Conservation (phyloP, 306 rosid genomes). For the Cucumis hystrix region DNA sequence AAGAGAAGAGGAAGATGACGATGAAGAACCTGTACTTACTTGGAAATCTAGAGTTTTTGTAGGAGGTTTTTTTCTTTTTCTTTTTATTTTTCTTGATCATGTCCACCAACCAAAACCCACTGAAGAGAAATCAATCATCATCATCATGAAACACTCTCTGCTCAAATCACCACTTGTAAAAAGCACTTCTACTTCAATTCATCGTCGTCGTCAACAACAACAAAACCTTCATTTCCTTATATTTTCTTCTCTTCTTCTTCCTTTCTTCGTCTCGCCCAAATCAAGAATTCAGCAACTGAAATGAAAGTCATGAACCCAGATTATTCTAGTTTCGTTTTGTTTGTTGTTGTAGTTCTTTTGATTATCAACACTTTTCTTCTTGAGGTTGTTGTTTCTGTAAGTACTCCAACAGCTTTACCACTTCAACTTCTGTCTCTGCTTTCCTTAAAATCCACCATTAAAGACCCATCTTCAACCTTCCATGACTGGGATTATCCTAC, state of each 20-base stretch:
- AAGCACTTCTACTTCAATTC: slow-evolving; percentile 46
- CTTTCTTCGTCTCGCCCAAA: slow-evolving; percentile 25
- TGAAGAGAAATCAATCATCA: slow-evolving; percentile 26
- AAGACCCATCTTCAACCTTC: slow-evolving; percentile 52
- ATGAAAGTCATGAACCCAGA: slow-evolving; percentile 49
- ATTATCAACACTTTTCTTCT: slow-evolving; percentile 26
- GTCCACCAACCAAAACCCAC: slow-evolving; percentile 78
- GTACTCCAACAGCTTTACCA: slow-evolving; percentile 17
- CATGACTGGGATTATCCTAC: slow-evolving; percentile 58
- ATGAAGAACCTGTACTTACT: neutral
- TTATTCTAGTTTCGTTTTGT: slow-evolving; percentile 18
- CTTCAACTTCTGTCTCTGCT: slow-evolving; percentile 51
- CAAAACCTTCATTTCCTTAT: slow-evolving; percentile 60
- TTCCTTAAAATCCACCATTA: slow-evolving; percentile 49
- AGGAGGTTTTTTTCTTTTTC: neutral
- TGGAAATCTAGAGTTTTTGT: neutral
- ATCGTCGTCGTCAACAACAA: neutral
- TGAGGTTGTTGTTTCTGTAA: slow-evolving; percentile 31
- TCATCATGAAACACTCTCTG: slow-evolving; percentile 84
- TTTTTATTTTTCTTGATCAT: slow-evolving; percentile 10
- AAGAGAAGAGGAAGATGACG: slow-evolving; percentile 4
- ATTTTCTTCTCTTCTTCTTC: slow-evolving; percentile 35
- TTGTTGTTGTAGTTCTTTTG: slow-evolving; percentile 9
- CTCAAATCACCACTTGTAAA: slow-evolving; percentile 88
- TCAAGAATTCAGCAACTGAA: slow-evolving; percentile 6